Conservation (phyloP, 805 yeast species). For the Lachancea nothofagi region DNA sequence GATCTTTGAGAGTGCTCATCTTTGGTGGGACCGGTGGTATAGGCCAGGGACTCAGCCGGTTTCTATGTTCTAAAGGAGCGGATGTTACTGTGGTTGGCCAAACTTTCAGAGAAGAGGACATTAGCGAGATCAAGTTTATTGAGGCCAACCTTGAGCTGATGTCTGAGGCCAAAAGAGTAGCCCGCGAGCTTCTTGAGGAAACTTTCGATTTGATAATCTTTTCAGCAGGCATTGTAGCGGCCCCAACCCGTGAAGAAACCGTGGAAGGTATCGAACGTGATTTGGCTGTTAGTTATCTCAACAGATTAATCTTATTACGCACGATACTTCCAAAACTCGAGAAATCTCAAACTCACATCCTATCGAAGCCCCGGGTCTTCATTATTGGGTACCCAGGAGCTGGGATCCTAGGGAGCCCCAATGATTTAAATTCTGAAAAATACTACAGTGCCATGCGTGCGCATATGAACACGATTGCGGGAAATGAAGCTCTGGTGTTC, state of each 20-base stretch:
- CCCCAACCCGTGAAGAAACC: constrained; percentile 30
- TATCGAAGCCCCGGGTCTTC: constrained; percentile 32
- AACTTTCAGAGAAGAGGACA: constrained; percentile 30
- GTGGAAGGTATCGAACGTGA: constrained; percentile 37
- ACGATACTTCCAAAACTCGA: constrained; percentile 20
- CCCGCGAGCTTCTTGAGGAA: constrained; percentile 20
- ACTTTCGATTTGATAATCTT: constrained; percentile 31
- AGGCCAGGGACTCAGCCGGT: constrained; percentile 33
- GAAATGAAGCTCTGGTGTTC: constrained; percentile 36
- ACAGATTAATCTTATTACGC: constrained; percentile 32
- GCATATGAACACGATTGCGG: constrained; percentile 41
- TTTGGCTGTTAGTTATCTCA: constrained; percentile 37
- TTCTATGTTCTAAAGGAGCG: constrained; percentile 28
- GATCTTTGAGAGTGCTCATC: constrained; percentile 21
- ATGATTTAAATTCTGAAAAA: constrained; percentile 34
- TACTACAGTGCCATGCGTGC: constrained; percentile 27
- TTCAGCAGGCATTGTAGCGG: constrained; percentile 39
- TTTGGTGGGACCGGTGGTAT: constrained; percentile 41
- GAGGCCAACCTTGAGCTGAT: constrained; percentile 35
- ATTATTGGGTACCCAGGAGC: constrained; percentile 39
- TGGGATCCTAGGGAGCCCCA: constrained; percentile 30
- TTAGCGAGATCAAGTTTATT: constrained; percentile 27
- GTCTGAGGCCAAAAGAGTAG: constrained; percentile 22
- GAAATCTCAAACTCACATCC: background rate
- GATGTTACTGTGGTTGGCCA: constrained; percentile 35